Evolutionary conservation across 1,284 basidiomycete species (phyloP).

Genomic region (Sporisorium graminicola): DNA sequence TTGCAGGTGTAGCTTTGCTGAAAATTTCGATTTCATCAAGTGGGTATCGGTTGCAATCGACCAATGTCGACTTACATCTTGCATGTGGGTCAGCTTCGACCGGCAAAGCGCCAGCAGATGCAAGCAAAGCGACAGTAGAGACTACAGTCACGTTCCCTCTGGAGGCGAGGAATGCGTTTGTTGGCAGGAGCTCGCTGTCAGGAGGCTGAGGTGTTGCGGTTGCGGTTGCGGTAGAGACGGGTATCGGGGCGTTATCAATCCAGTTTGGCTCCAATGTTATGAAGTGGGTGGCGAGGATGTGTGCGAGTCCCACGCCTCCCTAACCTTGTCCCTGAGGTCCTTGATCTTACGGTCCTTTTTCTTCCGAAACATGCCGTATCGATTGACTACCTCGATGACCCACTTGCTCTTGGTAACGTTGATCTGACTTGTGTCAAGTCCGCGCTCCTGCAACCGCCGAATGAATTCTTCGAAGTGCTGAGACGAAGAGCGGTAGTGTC

Average conservation of each 20-base stretch:
- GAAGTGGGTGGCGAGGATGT: conserved; percentile 23
- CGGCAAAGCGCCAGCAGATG: not conserved
- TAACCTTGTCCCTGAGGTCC: conserved; percentile 37
- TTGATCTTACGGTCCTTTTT: conserved; percentile 46
- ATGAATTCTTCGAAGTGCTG: conserved; percentile 57
- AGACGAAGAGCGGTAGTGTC: conserved; percentile 52
- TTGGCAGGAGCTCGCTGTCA: not conserved
- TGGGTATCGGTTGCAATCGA: conserved; percentile 6
- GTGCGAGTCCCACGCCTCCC: conserved; percentile 20
- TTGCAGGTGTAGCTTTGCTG: not conserved
- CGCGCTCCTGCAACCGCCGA: conserved; percentile 33
- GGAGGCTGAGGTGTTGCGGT: not conserved
- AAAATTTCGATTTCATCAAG: not conserved
- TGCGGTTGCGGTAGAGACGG: not conserved
- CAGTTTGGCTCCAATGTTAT: not conserved
- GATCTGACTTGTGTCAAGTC: conserved; percentile 51
- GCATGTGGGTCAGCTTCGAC: not conserved
- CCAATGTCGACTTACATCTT: not conserved
- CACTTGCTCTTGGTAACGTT: conserved; percentile 53
- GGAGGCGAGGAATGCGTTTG: not conserved
- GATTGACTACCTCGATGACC: conserved; percentile 53
- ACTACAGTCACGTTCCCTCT: not conserved
- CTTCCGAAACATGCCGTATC: conserved; percentile 54
- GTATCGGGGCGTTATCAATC: not conserved
- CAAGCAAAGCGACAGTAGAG: not conserved